Conservation (phyloP, 2,329 filamentous ascomycete species). For the Sarocladium strictum region DNA sequence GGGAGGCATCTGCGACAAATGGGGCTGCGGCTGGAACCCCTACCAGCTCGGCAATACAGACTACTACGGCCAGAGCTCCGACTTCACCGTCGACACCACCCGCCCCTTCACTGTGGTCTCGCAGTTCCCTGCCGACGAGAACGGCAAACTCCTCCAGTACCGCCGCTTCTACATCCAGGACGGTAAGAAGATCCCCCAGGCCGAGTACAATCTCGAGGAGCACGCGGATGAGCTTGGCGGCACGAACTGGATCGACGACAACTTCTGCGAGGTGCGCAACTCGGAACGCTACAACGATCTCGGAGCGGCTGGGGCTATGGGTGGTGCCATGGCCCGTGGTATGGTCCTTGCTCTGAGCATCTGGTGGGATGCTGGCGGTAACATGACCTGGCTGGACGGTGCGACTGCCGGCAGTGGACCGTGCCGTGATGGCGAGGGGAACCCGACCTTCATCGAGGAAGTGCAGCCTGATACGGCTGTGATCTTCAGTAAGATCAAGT, state of each 20-base stretch:
- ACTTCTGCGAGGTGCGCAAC: slow-evolving; percentile 27
- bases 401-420: slow-evolving; percentile 34
- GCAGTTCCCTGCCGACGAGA: slow-evolving; percentile 36
- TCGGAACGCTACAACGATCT: slow-evolving; percentile 26
- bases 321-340: slow-evolving; percentile 36
- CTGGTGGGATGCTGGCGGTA: slow-evolving; percentile 46
- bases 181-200: slow-evolving; percentile 36
- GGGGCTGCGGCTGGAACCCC: slow-evolving; percentile 38
- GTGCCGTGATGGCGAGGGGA: slow-evolving; percentile 47
- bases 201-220: slow-evolving; percentile 21
- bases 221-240: slow-evolving; percentile 1
- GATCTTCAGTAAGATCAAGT: slow-evolving; percentile 50
- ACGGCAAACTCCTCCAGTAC: slow-evolving; percentile 35
- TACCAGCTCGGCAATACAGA: slow-evolving; percentile 24
- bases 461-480: slow-evolving; percentile 43
- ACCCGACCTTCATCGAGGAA: slow-evolving; percentile 40
- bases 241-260: slow-evolving; percentile 22
- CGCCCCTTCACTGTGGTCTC: slow-evolving; percentile 41
- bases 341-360: slow-evolving; percentile 48
- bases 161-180: slow-evolving; percentile 44
- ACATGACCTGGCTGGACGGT: slow-evolving; percentile 49
- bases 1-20: slow-evolving; percentile 36
- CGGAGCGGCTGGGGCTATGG: slow-evolving; percentile 38
- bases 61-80: slow-evolving; percentile 27
- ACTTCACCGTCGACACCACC: slow-evolving; percentile 28